Evolutionary conservation across 257 asterid species (phyloP).

Genomic region (Striga asiatica): DNA sequence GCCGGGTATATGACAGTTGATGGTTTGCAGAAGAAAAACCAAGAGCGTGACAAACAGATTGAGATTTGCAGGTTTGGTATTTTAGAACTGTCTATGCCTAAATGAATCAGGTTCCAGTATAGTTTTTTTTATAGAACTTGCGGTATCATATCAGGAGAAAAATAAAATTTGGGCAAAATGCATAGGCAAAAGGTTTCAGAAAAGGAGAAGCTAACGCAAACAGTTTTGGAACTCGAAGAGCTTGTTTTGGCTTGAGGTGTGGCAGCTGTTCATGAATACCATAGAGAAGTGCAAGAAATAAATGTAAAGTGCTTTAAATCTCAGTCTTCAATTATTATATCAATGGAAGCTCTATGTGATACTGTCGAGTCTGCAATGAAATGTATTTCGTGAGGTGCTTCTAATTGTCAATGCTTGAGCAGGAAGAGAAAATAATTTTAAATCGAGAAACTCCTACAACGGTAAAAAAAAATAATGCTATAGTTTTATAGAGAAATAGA

Average conservation of each 20-base stretch:
- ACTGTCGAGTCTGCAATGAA: too few species aligned
- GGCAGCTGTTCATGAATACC: slow-evolving; percentile 83
- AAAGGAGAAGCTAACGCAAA: slow-evolving; percentile 79
- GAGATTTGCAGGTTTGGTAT: slow-evolving; percentile 82
- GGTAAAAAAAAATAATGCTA: too few species aligned
- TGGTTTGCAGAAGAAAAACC: slow-evolving; percentile 83
- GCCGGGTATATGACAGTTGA: too few species aligned
- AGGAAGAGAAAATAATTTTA: slow-evolving; percentile 82
- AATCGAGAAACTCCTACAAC: too few species aligned
- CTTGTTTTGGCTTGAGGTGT: slow-evolving; percentile 93
- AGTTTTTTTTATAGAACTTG: slow-evolving; percentile 16
- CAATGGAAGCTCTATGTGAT: background rate
- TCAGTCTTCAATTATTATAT: background rate
- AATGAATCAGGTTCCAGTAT: slow-evolving; percentile 11
- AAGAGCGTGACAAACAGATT: slow-evolving; percentile 68
- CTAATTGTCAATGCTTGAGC: slow-evolving; percentile 25
- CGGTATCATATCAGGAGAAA: slow-evolving; percentile 54
- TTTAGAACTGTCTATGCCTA: slow-evolving; percentile 10
- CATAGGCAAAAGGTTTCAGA: slow-evolving; percentile 81
- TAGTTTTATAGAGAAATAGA: too few species aligned
- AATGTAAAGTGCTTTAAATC: slow-evolving; percentile 33
- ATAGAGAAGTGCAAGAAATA: slow-evolving; percentile 73
- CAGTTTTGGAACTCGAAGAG: slow-evolving; percentile 82
- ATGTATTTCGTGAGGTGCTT: slow-evolving; percentile 18
- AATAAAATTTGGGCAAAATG: slow-evolving; percentile 77